Conservation (phyloP, 2,329 filamentous ascomycete genomes). For the Cladosporium colombiae region DNA sequence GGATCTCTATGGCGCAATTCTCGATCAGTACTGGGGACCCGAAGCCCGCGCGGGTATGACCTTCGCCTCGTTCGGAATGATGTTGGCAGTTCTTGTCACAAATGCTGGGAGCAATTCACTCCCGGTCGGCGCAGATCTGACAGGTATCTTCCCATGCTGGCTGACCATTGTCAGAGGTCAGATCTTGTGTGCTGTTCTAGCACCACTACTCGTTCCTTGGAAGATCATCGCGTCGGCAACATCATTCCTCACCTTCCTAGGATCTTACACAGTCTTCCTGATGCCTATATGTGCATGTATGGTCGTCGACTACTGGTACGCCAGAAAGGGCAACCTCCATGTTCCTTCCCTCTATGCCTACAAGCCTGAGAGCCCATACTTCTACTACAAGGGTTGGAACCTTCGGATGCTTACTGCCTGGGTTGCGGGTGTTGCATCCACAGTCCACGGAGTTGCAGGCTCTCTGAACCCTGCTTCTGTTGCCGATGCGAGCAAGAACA, state of each 20-base stretch:
- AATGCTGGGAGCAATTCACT: conserved; percentile 47
- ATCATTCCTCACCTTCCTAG: conserved; percentile 47
- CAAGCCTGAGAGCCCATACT: conserved; percentile 24
- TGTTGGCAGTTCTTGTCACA: conserved; percentile 38
- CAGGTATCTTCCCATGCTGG: conserved; percentile 44
- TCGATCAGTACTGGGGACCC: conserved; percentile 33
- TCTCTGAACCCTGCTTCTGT: conserved; percentile 3
- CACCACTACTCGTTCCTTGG: conserved; percentile 44
- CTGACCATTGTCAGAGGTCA: conserved; percentile 48
- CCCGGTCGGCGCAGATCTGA: conserved; percentile 46
- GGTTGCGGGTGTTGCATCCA: conserved; percentile 25
- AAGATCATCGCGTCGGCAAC: conserved; percentile 45
- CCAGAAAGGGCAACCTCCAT: conserved; percentile 45
- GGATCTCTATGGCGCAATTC: conserved; percentile 38
- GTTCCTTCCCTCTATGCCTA: conserved; percentile 41
- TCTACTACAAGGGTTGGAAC: conserved; percentile 29
- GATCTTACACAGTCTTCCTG: conserved; percentile 46
- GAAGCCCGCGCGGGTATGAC: conserved; percentile 11
- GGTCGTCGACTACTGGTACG: conserved; percentile 44
- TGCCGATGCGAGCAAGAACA: conserved; percentile 4
- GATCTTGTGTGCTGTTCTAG: conserved; percentile 43
- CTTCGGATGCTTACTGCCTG: conserved; percentile 26
- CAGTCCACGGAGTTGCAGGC: conserved; percentile 9
- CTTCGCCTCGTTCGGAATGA: conserved; percentile 4
- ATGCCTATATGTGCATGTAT: conserved; percentile 43